phyloP scores from a whole-genome alignment of 148 eudicot genomes.

The Spergularia marina region DNA sequence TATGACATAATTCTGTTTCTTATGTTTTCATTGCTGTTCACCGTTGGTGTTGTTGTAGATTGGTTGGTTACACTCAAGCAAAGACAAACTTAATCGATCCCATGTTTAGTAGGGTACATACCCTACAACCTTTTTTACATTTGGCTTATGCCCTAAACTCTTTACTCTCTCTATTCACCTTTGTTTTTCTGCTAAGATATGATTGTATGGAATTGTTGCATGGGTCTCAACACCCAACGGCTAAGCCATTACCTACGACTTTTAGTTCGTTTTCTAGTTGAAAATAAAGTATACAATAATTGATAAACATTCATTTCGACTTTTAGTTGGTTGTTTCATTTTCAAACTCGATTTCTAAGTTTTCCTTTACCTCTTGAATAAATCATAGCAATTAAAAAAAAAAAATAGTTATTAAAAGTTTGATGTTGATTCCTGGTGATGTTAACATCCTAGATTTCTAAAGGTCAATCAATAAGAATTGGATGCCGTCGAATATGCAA shows the following conservation, averaged over 20 bases:
- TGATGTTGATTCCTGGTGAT: conserved; percentile 6
- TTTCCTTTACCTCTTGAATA: neutral
- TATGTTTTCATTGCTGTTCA: neutral
- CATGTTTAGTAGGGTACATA: no score
- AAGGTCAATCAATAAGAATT: no score
- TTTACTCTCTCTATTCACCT: no score
- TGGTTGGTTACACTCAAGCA: conserved; percentile 16
- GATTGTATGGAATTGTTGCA: no score
- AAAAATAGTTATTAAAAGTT: neutral
- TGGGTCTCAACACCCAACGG: neutral
- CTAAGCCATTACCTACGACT: no score
- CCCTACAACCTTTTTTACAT: no score
- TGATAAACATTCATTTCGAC: no score
- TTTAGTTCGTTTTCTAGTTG: no score
- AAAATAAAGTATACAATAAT: no score
- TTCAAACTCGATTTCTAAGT: neutral
- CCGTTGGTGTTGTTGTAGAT: conserved; percentile 19
- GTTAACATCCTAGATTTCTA: neutral
- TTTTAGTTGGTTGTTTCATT: neutral
- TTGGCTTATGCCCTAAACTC: neutral
- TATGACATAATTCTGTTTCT: neutral
- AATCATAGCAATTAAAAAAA: neutral
- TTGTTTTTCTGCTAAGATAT: no score
- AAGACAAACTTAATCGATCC: no score
- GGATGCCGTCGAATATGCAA: no score